These are phyloP conservation scores for Penicillium sp. DNA, from an alignment of 2,329 filamentous ascomycete species.

Conservation along the genomic window DNA sequence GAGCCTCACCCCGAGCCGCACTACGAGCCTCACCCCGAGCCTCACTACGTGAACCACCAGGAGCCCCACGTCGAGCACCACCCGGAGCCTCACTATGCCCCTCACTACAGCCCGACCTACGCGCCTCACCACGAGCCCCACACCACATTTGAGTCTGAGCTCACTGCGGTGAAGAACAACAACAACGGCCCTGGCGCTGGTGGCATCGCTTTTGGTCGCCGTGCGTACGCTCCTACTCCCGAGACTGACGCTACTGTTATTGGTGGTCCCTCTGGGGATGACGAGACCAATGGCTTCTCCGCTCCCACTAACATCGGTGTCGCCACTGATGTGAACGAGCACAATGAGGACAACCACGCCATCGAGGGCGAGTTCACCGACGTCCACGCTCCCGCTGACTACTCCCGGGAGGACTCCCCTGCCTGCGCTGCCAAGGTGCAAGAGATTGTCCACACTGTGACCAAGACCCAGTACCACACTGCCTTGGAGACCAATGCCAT, in stretches of 20 bases:
- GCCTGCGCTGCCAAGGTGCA: constrained; percentile 18
- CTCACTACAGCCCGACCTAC: neutral
- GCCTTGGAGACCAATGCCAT: neutral
- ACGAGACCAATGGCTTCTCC: constrained; percentile 14
- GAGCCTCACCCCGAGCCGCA: neutral
- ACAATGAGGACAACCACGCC: constrained; percentile 23
- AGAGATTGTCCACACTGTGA: constrained; percentile 28
- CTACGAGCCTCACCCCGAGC: neutral
- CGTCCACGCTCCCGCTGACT: constrained; percentile 8
- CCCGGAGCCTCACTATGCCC: neutral
- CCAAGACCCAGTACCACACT: constrained; percentile 21
- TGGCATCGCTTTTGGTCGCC: neutral
- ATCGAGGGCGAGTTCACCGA: constrained; percentile 18
- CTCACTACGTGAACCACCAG: neutral
- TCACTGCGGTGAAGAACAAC: neutral
- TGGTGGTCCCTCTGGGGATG: constrained; percentile 17
- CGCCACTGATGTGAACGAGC: constrained; percentile 13
- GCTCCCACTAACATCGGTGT: constrained; percentile 7
- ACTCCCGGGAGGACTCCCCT: neutral
- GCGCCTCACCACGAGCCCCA: neutral
- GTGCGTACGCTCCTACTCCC: constrained; percentile 8
- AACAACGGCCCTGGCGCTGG: neutral
- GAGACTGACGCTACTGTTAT: constrained; percentile 6
- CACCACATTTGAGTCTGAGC: neutral
- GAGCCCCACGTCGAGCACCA: neutral